These are phyloP conservation scores for Lachnellula hyalina DNA, from an alignment of 2,329 filamentous ascomycete genomes.

Conservation along the genomic window DNA sequence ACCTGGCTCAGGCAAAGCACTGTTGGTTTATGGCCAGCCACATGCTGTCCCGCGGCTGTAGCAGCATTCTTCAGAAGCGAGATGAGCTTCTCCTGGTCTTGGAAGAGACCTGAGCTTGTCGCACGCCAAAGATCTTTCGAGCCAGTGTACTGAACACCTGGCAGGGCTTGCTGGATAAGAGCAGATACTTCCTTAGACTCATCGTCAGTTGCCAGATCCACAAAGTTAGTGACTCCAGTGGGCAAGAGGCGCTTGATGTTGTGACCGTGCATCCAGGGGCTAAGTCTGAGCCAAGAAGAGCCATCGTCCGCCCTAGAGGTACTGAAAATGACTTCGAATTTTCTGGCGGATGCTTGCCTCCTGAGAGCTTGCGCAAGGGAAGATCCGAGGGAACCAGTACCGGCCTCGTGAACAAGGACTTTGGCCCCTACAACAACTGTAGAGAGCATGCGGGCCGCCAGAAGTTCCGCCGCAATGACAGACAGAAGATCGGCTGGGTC, in stretches of 20 bases:
- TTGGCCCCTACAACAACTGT: conserved; percentile 1
- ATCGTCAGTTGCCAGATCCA: neutral
- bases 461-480: neutral
- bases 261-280: conserved; percentile 7
- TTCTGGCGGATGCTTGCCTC: conserved; percentile 5
- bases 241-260: conserved; percentile 6
- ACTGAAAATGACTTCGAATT: conserved; percentile 6
- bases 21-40: conserved; percentile 8
- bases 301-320: conserved; percentile 6
- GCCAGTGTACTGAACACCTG: conserved; percentile 8
- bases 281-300: conserved; percentile 8
- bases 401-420: conserved; percentile 6
- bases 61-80: conserved; percentile 7
- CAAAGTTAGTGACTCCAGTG: conserved; percentile 4
- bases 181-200: conserved; percentile 7
- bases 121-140: conserved; percentile 9
- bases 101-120: conserved; percentile 8
- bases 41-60: conserved; percentile 6
- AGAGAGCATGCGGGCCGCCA: conserved; percentile 3
- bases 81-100: conserved; percentile 7
- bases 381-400: conserved; percentile 1
- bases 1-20: conserved; percentile 5
- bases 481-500: conserved; percentile 7
- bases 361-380: conserved; percentile 7
- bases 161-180: conserved; percentile 7